Conservation (phyloP, 164 flowering plant genomes). For the Vitis rotundifolia region DNA sequence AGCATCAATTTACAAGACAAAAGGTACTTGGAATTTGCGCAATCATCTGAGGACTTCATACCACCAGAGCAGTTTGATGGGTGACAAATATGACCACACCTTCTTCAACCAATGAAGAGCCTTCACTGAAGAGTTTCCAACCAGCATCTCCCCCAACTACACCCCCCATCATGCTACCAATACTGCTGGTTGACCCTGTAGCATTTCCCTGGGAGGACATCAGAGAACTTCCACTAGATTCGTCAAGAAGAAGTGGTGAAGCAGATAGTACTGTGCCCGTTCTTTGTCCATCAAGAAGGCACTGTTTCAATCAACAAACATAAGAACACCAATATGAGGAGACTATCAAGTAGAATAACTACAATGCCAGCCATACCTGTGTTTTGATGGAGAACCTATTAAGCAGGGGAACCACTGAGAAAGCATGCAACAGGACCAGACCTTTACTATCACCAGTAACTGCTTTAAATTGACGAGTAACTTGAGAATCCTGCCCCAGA, state of each 20-base stretch:
- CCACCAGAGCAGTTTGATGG: slow-evolving; percentile 95
- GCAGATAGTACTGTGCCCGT: slow-evolving; percentile 81
- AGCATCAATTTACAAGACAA: slow-evolving; percentile 22
- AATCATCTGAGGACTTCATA: slow-evolving; percentile 54
- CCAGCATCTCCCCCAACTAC: slow-evolving; percentile 73
- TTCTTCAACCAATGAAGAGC: slow-evolving; percentile 78
- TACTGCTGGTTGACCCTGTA: slow-evolving; percentile 51
- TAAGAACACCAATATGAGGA: slow-evolving; percentile 9
- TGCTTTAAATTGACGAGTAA: slow-evolving; percentile 79
- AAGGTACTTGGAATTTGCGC: slow-evolving; percentile 26
- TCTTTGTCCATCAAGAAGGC: slow-evolving; percentile 84
- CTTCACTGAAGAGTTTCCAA: slow-evolving; percentile 80
- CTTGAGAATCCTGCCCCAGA: slow-evolving; percentile 85
- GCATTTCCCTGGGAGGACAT: slow-evolving; percentile 45
- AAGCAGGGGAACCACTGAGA: slow-evolving; percentile 68
- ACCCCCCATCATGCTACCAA: slow-evolving; percentile 89
- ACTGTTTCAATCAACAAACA: slow-evolving; percentile 43
- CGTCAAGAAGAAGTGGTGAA: slow-evolving; percentile 76
- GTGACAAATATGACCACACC: slow-evolving; percentile 93
- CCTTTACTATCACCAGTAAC: slow-evolving; percentile 96
- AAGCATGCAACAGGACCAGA: slow-evolving; percentile 64
- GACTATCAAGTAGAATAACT: background rate
- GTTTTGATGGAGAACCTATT: slow-evolving; percentile 59
- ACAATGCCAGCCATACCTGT: slow-evolving; percentile 42
- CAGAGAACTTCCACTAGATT: slow-evolving; percentile 39